Evolutionary conservation across 2,329 filamentous ascomycete species (phyloP), one percentile per base, ranked within the genome.

Genomic region (Didymella exigua): DNA sequence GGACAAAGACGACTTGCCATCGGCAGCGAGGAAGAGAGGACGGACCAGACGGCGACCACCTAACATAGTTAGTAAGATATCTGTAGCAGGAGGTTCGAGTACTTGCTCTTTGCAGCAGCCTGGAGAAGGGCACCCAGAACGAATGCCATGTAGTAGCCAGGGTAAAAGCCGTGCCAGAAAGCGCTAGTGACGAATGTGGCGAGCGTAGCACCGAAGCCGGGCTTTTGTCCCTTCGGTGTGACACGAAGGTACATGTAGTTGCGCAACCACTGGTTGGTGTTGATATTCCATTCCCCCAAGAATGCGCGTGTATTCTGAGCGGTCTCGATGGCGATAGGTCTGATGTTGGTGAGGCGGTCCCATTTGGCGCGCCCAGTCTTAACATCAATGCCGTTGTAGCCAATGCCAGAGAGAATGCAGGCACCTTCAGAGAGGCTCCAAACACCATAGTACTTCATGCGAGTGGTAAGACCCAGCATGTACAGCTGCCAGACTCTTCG

Each of bases 111-210:
- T 50, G 95, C 93, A 16, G 88, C 88, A 2, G 92, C 97, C 73
- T 99, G 95, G 26, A 97, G 84, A 63, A 99, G 90, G 58, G 91
- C 92, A 1, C 90, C 95, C 7, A 98, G 82, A 34, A 98, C 78
- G 69, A 99, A 99, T 5, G 89, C 84, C 57, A 99, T 78, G 75
- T 98, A 98, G 76, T 99, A 99, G 5, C 95, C 95, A 0, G 95
- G 93, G 65, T 96, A 96, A 77, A 99, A 99, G 26, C 95, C 95
- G 71, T 99, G 95, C 95, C 95, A 99, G 64, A 98, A 88, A 3
- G 95, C 93, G 69, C 92, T 96, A 18, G 95, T 98, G 6, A 87
- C 85, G 73, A 99, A 99, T 0, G 95, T 99, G 29, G 92, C 91
- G 79, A 99, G 79, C 68, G 90, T 98, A 45, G 95, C 95, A 55